Base-by-base conservation (phyloP, 2,329 filamentous ascomycete species). In the Geoglossum cookeanum region DNA sequence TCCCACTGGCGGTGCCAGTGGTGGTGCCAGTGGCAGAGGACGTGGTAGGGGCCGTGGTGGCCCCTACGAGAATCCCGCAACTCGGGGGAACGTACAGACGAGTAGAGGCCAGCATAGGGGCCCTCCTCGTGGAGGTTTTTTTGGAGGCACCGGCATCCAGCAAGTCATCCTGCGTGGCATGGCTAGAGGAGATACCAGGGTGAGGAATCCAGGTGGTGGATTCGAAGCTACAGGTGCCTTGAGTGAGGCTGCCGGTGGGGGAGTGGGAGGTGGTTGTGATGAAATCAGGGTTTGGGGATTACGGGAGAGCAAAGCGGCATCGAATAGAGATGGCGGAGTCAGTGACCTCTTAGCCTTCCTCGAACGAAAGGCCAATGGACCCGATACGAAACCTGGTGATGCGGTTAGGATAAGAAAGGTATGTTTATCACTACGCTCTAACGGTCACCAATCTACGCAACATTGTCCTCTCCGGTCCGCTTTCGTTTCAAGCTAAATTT, bases 351-450 rank as follows among this genome's bases (percentile, higher is more conserved):
- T 88, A 56, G 72, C 74, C 55, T 88, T 87, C 66, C 70, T 89
- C 61, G 83, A 88, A 70, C 79, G 81, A 64, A 87, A 87, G 68
- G 78, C 84, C 52, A 75, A 76, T 57, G 70, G 74, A 61, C 59
- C 65, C 61, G 73, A 80, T 17, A 58, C 65, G 63, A 65, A 63
- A 53, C 65, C 68, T 60, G 65, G 71, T 65, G 74, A 77, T 64
- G 72, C 74, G 62, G 73, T 86, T 63, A 80, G 76, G 67, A 81
- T 90, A 61, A 81, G 80, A 72, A 87, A 87, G 82, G 85, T 89
- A 85, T 80, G 83, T 85, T 69, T 70, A 68, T 69, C 67, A 69
- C 63, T 64, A 68, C 64, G 65, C 65, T 67, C 59, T 68, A 61
- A 65, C 68, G 68, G 67, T 70, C 68, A 69, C 64, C 68, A 68